These are phyloP conservation scores for Collybia nuda DNA, from an alignment of 768 basidiomycete species.

Conservation along the genomic window DNA sequence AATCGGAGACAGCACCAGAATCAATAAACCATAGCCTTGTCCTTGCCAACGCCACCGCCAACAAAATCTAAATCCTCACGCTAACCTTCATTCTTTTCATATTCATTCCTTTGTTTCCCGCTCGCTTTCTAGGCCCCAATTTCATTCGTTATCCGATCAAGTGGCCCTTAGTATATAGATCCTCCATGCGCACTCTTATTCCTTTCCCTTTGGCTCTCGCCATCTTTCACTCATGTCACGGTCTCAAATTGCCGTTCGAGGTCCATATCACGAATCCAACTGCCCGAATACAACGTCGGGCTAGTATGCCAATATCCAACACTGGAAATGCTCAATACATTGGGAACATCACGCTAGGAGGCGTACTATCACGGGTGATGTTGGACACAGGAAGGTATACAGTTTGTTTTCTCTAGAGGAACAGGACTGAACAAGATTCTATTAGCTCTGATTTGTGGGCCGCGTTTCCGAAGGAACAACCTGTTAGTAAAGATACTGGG, in stretches of 20 bases:
- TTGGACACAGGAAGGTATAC: constrained; percentile 76
- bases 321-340: constrained; percentile 75
- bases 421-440: not conserved
- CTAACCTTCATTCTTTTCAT: not conserved
- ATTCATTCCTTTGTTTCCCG: constrained; percentile 10
- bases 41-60: too few relatives aligned
- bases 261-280: constrained; percentile 25
- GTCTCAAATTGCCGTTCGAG: constrained; percentile 37
- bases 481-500: constrained; percentile 55
- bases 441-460: constrained; percentile 79
- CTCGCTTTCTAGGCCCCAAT: constrained; percentile 10
- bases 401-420: not conserved
- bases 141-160: too few relatives aligned
- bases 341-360: constrained; percentile 68
- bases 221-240: constrained; percentile 35
- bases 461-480: constrained; percentile 41
- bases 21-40: too few relatives aligned
- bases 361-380: constrained; percentile 54
- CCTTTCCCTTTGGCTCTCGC: constrained; percentile 41
- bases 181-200: constrained; percentile 38
- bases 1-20: too few relatives aligned
- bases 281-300: constrained; percentile 27
- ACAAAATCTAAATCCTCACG: not conserved
- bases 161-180: constrained; percentile 13
- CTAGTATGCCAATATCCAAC: constrained; percentile 52